Evolutionary conservation across 1,139 yeast species (phyloP), one percentile per base, ranked within the genome.

Genomic region (Pichia kudriavzevii): DNA sequence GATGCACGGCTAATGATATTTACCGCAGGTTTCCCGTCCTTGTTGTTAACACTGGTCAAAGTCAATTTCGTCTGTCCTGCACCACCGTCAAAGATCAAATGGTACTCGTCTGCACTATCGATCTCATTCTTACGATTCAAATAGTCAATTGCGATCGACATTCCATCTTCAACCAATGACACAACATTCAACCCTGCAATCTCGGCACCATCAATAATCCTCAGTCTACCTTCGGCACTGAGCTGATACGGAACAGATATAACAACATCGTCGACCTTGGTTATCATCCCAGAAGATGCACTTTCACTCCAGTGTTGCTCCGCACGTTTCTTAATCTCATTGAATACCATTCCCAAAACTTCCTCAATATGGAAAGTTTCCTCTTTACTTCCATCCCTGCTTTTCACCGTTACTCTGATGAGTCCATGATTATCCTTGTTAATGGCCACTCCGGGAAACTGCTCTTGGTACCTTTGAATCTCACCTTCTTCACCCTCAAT

Each of bases 1-100:
- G 59, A 75, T 1, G 91, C 88, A 41, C 78, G 71, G 23, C 84
- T 87, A 52, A 79, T 81, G 23, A 85, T 69, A 39, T 76, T 81
- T 34, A 85, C 63, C 7, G 57, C 54, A 14, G 65, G 52, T 17
- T 64, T 56, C 7, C 53, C 11, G 11, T 26, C 61, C 42, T 67
- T 67, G 25, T 63, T 60, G 10, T 38, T 28, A 43, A 78, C 64
- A 1, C 91, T 76, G 37, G 88, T 76, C 22, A 91, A 61, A 0
- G 97, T 81, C 3, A 95, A 94, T 38, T 79, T 75, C 1, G 94
- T 82, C 1, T 94, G 78, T 1, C 95, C 94, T 3, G 95, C 93
- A 34, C 99, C 99, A 71, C 82, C 73, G 56, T 91, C 98, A 56
- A 79, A 85, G 22, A 93, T 70, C 35, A 87, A 56, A 51, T 82